Evolutionary conservation across 1,139 yeast genomes (phyloP), one percentile per base, ranked within the genome.

Genomic region (Taiozyma onychis): DNA sequence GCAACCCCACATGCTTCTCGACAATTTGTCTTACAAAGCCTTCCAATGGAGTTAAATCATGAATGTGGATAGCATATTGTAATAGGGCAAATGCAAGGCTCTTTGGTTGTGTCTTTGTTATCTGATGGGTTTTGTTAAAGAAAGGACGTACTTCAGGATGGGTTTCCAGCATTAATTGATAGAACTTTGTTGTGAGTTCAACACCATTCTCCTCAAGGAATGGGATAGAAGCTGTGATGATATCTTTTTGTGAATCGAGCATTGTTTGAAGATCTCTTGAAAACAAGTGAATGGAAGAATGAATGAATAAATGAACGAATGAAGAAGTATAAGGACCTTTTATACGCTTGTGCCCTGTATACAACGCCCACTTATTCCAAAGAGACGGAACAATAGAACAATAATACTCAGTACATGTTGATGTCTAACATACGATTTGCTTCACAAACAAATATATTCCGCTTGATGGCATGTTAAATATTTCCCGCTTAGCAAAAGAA

Each of bases 1-100:
- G 80, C 52, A 84, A 69, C 45, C 88, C 86, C 54, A 81, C 83
- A 57, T 85, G 90, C 65, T 83, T 84, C 54, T 73, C 74, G 39
- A 80, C 85, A 60, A 85, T 81, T 56, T 80, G 81, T 47, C 75
- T 70, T 14, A 85, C 88, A 55, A 81, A 79, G 1, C 69, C 77
- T 14, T 72, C 60, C 48, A 85, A 70, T 22, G 77, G 81, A 8
- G 77, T 69, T 51, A 84, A 66, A 53, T 83, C 77, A 57, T 84
- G 84, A 53, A 85, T 82, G 63, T 83, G 75, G 58, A 78, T 72
- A 11, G 89, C 89, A 55, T 84, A 85, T 43, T 79, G 75, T 44
- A 83, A 67, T 43, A 84, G 71, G 1, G 89, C 78, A 57, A 73
- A 77, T 1, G 89, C 89, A 49, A 85, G 70, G 41, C 85, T 82